These are phyloP conservation scores for Sindora glabra DNA, from an alignment of 306 rosid genomes.

Conservation along the genomic window DNA sequence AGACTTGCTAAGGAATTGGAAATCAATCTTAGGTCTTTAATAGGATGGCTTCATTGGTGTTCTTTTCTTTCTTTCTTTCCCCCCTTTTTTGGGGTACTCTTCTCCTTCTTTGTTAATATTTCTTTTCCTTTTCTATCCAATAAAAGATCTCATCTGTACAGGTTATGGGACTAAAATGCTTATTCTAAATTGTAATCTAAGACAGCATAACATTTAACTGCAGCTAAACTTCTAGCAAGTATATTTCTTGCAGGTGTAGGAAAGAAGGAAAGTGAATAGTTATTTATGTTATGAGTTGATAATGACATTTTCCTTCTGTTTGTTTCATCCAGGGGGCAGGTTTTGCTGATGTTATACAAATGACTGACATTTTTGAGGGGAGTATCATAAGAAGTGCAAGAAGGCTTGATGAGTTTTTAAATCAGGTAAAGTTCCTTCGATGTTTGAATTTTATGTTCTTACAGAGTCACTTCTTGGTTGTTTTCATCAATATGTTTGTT, in stretches of 20 bases:
- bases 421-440: constrained; percentile 51
- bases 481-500: no score
- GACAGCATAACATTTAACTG: background rate
- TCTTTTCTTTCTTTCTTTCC: no score
- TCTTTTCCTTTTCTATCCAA: no score
- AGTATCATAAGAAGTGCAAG: constrained; percentile 93
- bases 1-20: no score
- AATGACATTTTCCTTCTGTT: constrained; percentile 5
- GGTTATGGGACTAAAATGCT: background rate
- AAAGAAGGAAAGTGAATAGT: background rate
- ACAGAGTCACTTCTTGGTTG: no score
- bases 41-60: no score
- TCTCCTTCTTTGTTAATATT: no score
- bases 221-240: background rate
- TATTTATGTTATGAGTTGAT: constrained; percentile 2
- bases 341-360: constrained; percentile 86
- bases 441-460: constrained; percentile 1
- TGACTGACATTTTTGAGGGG: constrained; percentile 97
- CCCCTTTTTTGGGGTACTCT: no score
- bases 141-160: background rate
- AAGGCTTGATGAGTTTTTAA: constrained; percentile 94
- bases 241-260: background rate
- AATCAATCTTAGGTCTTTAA: no score
- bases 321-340: constrained; percentile 56
- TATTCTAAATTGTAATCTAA: background rate